Base-by-base conservation (phyloP, 1,284 basidiomycete genomes). In the Ceratobasidium sp. region DNA sequence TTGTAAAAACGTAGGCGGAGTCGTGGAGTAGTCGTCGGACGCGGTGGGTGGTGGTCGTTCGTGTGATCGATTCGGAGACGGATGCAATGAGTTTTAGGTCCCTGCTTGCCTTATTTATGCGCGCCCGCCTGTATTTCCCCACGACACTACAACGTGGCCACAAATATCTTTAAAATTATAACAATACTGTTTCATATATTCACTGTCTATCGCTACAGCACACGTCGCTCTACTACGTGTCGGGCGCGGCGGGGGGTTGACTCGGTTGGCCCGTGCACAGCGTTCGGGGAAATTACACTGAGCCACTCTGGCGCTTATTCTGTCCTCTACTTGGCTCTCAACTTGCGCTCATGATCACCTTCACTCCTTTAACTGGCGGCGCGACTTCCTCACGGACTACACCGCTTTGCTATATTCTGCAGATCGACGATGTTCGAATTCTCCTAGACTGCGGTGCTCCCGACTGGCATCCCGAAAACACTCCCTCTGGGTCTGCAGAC, bases 361-460 rank as follows among this genome's bases (percentile, higher is more conserved):
- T 97, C 84, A 96, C 93, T n/a, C 94, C 95, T 1, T 87, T 97
- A 56, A 93, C 94, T 40, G 94, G 96, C 48, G 91, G 94, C 66
- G 94, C 94, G 56, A 89, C 89, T 71, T 91, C 92, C 1, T 88
- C 90, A 1, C 87, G 88, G 71, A 90, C 91, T 6, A 88, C 87
- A 12, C 93, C 94, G 1, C 86, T 95, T 48, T 89, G 91, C 23
- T 99, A 98, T 85, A 87, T 99, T 56, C 89, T 99, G 28, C 94
- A 99, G 84, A 91, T 99, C 78, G 98, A 99, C 87, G 95, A 97
- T 85, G 93, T 98, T 38, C 90, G 92, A 73, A 96, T 99, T 82
- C 89, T 99, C 46, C 89, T 99, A 77, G 98, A 99, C 86, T 96
- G 97, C 84, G 97, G 97, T 12, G 93, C 91, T n/a, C 90, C 92